These are phyloP conservation scores for Hypsizygus marmoreus DNA, from an alignment of 768 basidiomycete species.

Conservation along the genomic window DNA sequence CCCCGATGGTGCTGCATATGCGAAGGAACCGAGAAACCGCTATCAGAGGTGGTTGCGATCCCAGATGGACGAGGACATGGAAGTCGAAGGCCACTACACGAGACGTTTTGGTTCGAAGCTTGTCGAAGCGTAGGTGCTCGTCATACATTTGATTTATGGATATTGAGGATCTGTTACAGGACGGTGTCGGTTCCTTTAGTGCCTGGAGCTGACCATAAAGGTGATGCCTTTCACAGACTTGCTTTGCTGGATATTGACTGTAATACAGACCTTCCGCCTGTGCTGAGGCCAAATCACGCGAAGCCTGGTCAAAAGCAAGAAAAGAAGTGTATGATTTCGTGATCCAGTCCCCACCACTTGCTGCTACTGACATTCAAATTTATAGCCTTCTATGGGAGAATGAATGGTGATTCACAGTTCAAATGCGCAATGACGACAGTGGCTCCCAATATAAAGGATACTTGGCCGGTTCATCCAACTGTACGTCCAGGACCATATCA, in stretches of 20 bases:
- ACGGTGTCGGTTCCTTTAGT: constrained; percentile 56
- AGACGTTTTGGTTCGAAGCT: constrained; percentile 36
- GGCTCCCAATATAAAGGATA: constrained; percentile 50
- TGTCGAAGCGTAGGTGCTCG: constrained; percentile 52
- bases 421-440: constrained; percentile 64
- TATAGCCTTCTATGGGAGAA: constrained; percentile 56
- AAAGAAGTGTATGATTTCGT: constrained; percentile 26
- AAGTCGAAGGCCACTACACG: constrained; percentile 62
- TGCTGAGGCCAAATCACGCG: constrained; percentile 38
- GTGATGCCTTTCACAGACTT: constrained; percentile 31
- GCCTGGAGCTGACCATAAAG: constrained; percentile 50
- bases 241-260: background rate
- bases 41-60: constrained; percentile 41
- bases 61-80: constrained; percentile 26
- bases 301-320: constrained; percentile 23
- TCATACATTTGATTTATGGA: background rate
- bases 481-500: constrained; percentile 22
- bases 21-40: constrained; percentile 43
- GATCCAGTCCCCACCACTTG: background rate
- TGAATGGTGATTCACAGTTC: constrained; percentile 55
- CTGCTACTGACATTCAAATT: constrained; percentile 1
- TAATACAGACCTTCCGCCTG: constrained; percentile 43
- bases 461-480: constrained; percentile 44
- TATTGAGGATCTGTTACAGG: constrained; percentile 27
- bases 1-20: constrained; percentile 42